A percentile compares a stretch with the other conserved stretches of the same genome.
phyloP scores from a whole-genome alignment of 2,329 filamentous ascomycete genomes.

The Zalaria obscura region DNA sequence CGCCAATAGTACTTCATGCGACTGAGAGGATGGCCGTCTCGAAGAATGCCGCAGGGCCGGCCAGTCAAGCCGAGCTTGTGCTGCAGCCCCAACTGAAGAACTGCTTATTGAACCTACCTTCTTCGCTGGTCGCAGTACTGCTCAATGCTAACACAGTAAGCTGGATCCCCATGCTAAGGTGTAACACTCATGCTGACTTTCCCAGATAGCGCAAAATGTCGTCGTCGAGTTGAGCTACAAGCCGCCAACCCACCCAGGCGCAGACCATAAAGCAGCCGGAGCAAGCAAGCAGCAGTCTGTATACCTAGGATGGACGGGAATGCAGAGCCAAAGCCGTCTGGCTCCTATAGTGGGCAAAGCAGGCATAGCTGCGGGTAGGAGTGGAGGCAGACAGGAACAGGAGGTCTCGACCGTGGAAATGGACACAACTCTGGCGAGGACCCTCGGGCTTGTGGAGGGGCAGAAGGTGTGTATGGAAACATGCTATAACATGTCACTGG shows the following conservation, averaged over 20 bases:
- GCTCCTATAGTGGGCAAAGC: conserved; percentile 61
- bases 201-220: conserved; percentile 82
- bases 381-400: conserved; percentile 51
- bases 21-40: not conserved
- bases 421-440: conserved; percentile 67
- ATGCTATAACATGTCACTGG: conserved; percentile 1
- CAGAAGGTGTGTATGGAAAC: conserved; percentile 49
- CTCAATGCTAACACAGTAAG: conserved; percentile 77
- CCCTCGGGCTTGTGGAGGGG: conserved; percentile 65
- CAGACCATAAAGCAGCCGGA: conserved; percentile 25
- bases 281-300: conserved; percentile 46
- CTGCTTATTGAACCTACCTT: conserved; percentile 85
- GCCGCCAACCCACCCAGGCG: conserved; percentile 34
- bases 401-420: conserved; percentile 71
- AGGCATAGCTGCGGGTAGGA: conserved; percentile 35
- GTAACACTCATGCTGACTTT: conserved; percentile 10
- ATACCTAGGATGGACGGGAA: conserved; percentile 92
- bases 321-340: conserved; percentile 80
- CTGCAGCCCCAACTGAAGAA: conserved; percentile 73
- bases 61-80: conserved; percentile 54
- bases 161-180: conserved; percentile 2
- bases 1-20: conserved; percentile 11
- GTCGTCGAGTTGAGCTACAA: conserved; percentile 80
- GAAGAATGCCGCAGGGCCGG: not conserved
- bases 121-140: conserved; percentile 69